Evolutionary conservation across 2,329 filamentous ascomycete genomes (phyloP), one percentile per base, ranked within the genome.

Genomic region (Aspergillus alliaceus): DNA sequence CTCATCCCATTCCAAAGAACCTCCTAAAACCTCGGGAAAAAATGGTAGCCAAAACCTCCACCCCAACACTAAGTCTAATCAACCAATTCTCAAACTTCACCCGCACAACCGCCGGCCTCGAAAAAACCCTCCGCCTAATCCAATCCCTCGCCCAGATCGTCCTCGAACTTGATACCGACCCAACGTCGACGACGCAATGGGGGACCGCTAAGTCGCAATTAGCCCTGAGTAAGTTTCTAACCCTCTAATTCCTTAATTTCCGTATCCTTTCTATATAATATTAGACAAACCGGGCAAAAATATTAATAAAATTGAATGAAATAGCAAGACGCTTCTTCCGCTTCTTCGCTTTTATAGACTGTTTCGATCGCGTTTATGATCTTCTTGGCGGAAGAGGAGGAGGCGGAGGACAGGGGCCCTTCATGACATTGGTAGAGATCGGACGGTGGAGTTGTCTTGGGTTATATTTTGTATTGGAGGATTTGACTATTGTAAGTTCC

Each of bases 391-490:
- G 60, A n/a, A n/a, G n/a, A n/a, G 22, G 61, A 61, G n/a, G 15
- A 39, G 14, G n/a, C n/a, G n/a, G n/a, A n/a, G 22, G 42, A 1
- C 63, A 63, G 18, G 75, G 61, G 11, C 57, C 58, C 24, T 49
- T 62, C 59, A 52, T 51, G 60, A 53, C 35, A 72, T 59, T 72
- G 74, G 75, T 90, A 2, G 83, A 86, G 35, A 75, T 87, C 5
- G 73, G 81, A 15, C 80, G 82, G 50, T 83, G 81, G 72, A 82
- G 82, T 6, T 85, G 85, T 65, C 79, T 87, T 51, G 88, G 87
- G 48, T 75, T 88, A 57, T 91, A 90, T 69, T 82, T 88, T 54
- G 74, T 89, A 22, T 77, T 90, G 57, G 89, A 92, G 74, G 82
- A 84, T 59, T 69, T 81, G 39, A 89, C 86, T 0, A 80, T 90